These are phyloP conservation scores for Larix kaempferi DNA, from an alignment of 75 land plant species.

Conservation along the genomic window DNA sequence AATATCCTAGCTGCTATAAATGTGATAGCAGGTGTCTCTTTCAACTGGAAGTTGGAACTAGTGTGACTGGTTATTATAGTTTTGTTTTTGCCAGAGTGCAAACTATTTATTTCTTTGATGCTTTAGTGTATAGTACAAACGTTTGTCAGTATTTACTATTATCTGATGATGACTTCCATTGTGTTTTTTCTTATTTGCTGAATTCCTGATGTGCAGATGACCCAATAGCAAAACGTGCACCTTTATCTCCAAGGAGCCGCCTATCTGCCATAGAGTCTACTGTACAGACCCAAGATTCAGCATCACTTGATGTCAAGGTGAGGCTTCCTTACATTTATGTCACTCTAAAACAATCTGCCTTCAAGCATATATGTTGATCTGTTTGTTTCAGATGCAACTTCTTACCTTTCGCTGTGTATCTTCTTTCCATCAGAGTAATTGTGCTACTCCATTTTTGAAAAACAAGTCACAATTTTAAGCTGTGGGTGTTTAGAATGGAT, in stretches of 20 bases:
- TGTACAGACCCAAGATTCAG: slow-evolving; percentile 32
- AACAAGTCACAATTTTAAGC: neutral
- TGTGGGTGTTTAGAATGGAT: too few species aligned
- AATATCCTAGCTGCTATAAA: too few species aligned
- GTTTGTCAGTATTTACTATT: too few species aligned
- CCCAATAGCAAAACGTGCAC: slow-evolving; percentile 68
- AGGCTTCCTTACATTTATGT: neutral
- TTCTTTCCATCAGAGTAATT: neutral
- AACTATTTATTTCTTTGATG: neutral
- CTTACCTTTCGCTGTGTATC: neutral
- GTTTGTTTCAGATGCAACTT: neutral
- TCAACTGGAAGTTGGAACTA: neutral
- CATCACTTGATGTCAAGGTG: slow-evolving; percentile 6
- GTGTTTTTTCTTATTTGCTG: neutral
- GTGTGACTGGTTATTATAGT: neutral
- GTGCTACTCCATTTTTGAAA: neutral
- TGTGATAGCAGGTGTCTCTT: too few species aligned
- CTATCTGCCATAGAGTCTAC: slow-evolving; percentile 41
- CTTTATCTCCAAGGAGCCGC: slow-evolving; percentile 24
- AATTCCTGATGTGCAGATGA: slow-evolving; percentile 55
- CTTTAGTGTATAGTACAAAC: neutral
- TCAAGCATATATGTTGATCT: neutral
- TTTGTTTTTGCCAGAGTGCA: neutral
- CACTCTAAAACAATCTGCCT: neutral
- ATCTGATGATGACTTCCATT: neutral